phyloP scores from a whole-genome alignment of 495 filamentous ascomycete genomes.

The Aspergillus mulundensis region DNA sequence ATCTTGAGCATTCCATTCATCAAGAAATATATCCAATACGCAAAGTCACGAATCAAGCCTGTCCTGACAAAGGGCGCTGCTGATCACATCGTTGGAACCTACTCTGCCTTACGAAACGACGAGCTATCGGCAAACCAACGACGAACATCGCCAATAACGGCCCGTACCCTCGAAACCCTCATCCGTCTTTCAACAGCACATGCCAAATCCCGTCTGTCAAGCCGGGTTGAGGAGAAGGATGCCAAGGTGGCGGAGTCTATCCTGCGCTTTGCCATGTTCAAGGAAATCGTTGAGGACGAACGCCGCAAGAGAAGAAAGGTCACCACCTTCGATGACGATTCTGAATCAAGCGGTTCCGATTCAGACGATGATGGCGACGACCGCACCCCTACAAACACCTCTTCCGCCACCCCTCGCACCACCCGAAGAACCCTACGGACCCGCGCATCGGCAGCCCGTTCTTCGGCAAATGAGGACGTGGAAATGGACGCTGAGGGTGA shows the following conservation, averaged over 20 bases:
- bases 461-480: conserved; percentile 39
- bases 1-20: conserved; percentile 98
- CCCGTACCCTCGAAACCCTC: conserved; percentile 93
- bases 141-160: conserved; percentile 90
- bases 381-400: conserved; percentile 31
- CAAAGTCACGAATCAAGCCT: conserved; percentile 87
- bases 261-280: conserved; percentile 93
- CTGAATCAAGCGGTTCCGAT: conserved; percentile 37
- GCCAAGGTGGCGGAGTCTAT: conserved; percentile 85
- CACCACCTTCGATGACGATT: conserved; percentile 45
- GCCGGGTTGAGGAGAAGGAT: conserved; percentile 88
- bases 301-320: conserved; percentile 67
- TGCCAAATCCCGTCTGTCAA: conserved; percentile 88
- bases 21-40: conserved; percentile 99
- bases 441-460: conserved; percentile 40
- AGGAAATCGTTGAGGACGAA: conserved; percentile 88
- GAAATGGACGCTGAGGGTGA: conserved; percentile 31
- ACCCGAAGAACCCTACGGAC: conserved; percentile 43
- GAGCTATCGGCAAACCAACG: conserved; percentile 92
- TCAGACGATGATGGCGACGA: conserved; percentile 35
- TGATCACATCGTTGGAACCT: conserved; percentile 88
- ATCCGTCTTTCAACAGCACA: conserved; percentile 97
- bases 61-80: conserved; percentile 88
- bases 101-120: conserved; percentile 91
- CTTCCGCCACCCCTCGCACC: conserved; percentile 34